A percentile compares a stretch with the other conserved stretches of the same genome.
phyloP scores from a whole-genome alignment of 2,329 filamentous ascomycete genomes.

The Sporothrix brunneoviolacea region DNA sequence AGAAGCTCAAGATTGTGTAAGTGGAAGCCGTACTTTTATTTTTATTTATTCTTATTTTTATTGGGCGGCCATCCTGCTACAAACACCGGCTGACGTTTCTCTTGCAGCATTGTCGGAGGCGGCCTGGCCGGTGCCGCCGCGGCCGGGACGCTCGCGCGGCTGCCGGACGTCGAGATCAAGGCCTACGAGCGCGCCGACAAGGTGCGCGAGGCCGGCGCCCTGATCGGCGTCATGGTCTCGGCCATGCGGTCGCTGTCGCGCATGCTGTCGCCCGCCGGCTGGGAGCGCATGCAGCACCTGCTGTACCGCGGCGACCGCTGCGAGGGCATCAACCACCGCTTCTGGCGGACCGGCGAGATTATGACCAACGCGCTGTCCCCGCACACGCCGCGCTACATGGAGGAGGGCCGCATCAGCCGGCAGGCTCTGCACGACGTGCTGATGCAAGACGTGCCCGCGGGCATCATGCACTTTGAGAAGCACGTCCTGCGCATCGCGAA shows the following conservation, averaged over 20 bases:
- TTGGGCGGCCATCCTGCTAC: too few species aligned
- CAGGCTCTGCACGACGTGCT: slow-evolving; percentile 9
- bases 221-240: slow-evolving; percentile 12
- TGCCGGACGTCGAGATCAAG: slow-evolving; percentile 9
- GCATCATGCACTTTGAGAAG: slow-evolving; percentile 3
- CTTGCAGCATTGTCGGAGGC: slow-evolving; percentile 5
- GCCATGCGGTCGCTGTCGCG: slow-evolving; percentile 8
- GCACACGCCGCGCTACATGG: slow-evolving; percentile 12
- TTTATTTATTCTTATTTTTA: too few species aligned
- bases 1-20: slow-evolving; percentile 2
- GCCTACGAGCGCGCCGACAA: slow-evolving; percentile 2
- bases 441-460: slow-evolving; percentile 11
- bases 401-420: slow-evolving; percentile 10
- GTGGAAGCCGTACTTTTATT: too few species aligned
- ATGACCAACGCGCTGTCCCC: slow-evolving; percentile 9
- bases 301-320: slow-evolving; percentile 10
- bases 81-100: too few species aligned
- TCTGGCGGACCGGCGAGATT: slow-evolving; percentile 13
- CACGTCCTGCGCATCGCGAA: slow-evolving; percentile 3
- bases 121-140: slow-evolving; percentile 10
- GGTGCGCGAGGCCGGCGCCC: slow-evolving; percentile 11
- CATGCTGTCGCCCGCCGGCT: slow-evolving; percentile 9
- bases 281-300: slow-evolving; percentile 6
- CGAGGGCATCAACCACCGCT: slow-evolving; percentile 10
- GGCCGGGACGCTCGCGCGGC: slow-evolving; percentile 1